Conservation (phyloP, 2,329 filamentous ascomycete species). For the Parascedosporium putredinis region DNA sequence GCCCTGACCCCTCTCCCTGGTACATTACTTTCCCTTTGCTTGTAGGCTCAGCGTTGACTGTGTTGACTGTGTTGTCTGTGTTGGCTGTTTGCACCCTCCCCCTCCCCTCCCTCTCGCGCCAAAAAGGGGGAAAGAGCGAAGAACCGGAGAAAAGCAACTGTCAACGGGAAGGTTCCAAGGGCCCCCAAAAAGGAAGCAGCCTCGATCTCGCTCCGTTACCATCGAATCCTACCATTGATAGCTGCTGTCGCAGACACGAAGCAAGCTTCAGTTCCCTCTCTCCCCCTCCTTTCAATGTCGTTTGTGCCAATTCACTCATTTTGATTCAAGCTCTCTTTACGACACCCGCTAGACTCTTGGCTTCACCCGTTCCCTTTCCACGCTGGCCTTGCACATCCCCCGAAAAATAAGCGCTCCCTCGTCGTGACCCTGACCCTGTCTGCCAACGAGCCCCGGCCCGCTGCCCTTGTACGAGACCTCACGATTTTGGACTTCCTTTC, state of each 20-base stretch:
- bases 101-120: too few relatives aligned
- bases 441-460: too few relatives aligned
- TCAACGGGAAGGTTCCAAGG: not conserved
- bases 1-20: not conserved
- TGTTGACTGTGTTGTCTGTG: too few relatives aligned
- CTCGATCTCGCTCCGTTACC: too few relatives aligned
- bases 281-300: not conserved
- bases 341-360: not conserved
- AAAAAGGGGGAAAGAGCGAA: constrained; percentile 1
- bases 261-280: not conserved
- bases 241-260: not conserved
- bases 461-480: too few relatives aligned
- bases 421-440: too few relatives aligned
- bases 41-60: not conserved
- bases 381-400: too few relatives aligned
- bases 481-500: not conserved
- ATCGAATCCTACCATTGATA: not conserved
- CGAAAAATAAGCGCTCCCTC: too few relatives aligned
- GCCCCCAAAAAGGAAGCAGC: not conserved
- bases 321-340: not conserved
- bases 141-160: not conserved
- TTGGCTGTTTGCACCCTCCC: not conserved
- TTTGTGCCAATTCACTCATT: not conserved
- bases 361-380: not conserved
- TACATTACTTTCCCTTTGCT: too few relatives aligned